Evolutionary conservation across 257 asterid genomes (phyloP).

Genomic region (Solanum clarkiae): DNA sequence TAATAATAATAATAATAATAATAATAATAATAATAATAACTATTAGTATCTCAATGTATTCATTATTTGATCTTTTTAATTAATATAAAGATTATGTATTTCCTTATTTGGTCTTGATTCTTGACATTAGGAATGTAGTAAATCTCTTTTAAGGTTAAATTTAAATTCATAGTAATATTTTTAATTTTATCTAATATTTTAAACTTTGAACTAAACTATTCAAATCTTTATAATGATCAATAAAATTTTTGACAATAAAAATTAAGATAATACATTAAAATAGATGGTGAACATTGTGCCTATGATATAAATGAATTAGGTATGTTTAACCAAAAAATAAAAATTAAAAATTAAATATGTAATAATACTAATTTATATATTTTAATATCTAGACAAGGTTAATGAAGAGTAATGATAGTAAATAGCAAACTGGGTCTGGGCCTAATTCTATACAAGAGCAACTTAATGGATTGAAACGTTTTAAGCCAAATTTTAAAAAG

Average conservation of each 20-base stretch:
- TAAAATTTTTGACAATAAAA: too few species aligned
- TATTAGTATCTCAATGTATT: not conserved
- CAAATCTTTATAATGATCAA: too few species aligned
- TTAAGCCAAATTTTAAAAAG: not conserved
- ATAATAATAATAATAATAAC: too few species aligned
- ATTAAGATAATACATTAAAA: too few species aligned
- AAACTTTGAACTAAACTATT: too few species aligned
- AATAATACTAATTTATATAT: too few species aligned
- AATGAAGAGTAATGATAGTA: not conserved
- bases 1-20: too few species aligned
- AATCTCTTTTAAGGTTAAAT: not conserved
- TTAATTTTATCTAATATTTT: too few species aligned
- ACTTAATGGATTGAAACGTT: too few species aligned
- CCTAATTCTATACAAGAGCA: too few species aligned
- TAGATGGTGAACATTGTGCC: not conserved
- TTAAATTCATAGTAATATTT: not conserved
- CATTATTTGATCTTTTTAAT: not conserved
- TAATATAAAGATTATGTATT: not conserved
- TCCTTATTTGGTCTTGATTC: not conserved
- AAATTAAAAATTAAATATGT: not conserved
- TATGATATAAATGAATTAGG: too few species aligned
- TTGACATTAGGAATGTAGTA: not conserved
- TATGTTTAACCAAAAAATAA: not conserved
- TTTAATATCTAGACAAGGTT: not conserved
- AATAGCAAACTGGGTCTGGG: not conserved